Conservation (phyloP, 2,329 filamentous ascomycete genomes). For the Neophaeococcomyces aloes region DNA sequence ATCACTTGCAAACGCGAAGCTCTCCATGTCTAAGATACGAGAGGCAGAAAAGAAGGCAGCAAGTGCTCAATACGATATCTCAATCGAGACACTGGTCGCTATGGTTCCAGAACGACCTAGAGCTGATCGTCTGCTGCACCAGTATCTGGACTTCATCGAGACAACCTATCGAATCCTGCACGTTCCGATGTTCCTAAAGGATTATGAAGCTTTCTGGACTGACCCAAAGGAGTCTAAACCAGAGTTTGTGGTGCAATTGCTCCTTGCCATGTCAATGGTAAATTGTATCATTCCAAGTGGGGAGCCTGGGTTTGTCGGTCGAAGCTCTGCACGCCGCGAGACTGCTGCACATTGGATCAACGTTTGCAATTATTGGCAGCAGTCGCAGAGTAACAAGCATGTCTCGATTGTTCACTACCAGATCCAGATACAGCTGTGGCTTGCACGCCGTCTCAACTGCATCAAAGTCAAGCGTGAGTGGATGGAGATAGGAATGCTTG, state of each 20-base stretch:
- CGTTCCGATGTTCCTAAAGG: constrained; percentile 44
- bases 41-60: constrained; percentile 8
- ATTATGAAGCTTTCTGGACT: constrained; percentile 47
- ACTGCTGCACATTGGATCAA: constrained; percentile 18
- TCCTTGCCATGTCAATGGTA: constrained; percentile 16
- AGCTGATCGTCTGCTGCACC: constrained; percentile 16
- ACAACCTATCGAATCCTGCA: constrained; percentile 49
- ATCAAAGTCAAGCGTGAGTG: constrained; percentile 43
- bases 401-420: constrained; percentile 40
- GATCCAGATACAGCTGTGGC: constrained; percentile 36
- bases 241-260: constrained; percentile 18
- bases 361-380: constrained; percentile 17
- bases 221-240: constrained; percentile 12
- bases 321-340: constrained; percentile 14
- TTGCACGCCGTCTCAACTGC: constrained; percentile 39
- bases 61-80: constrained; percentile 10
- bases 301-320: constrained; percentile 12
- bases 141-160: constrained; percentile 43
- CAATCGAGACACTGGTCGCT: constrained; percentile 10
- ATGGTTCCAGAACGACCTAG: constrained; percentile 16
- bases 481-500: constrained; percentile 37
- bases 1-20: constrained; percentile 13
- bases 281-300: constrained; percentile 13
- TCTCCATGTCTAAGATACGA: constrained; percentile 10
- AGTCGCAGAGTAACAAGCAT: constrained; percentile 40